Percentiles rank a stretch among this genome's conserved stretches.
phyloP scores from a whole-genome alignment of 1,139 yeast genomes.

The Geotrichum australiense region DNA sequence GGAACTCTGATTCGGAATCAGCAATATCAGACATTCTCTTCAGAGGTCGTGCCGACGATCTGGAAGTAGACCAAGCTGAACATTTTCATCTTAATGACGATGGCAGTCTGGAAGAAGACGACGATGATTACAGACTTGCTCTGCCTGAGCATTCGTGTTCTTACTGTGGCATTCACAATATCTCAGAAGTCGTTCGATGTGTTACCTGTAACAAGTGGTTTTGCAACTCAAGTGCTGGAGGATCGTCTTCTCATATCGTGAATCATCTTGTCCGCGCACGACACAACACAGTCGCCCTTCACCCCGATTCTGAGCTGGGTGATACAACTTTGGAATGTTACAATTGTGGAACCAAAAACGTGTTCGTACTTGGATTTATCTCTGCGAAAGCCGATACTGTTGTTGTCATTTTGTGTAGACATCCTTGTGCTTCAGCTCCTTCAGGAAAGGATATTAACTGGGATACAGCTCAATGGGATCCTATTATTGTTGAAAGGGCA shows the following conservation, averaged over 20 bases:
- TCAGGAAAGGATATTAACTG: slow-evolving; percentile 45
- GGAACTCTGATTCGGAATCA: slow-evolving; percentile 26
- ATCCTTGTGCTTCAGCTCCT: slow-evolving; percentile 74
- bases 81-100: slow-evolving; percentile 27
- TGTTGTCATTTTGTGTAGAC: slow-evolving; percentile 78
- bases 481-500: slow-evolving; percentile 72
- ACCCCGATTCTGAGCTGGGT: slow-evolving; percentile 76
- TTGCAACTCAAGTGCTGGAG: slow-evolving; percentile 66
- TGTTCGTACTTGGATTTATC: slow-evolving; percentile 78
- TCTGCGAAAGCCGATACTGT: slow-evolving; percentile 83
- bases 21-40: slow-evolving; percentile 28
- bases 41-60: slow-evolving; percentile 25
- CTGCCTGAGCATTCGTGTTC: slow-evolving; percentile 34
- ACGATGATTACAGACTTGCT: slow-evolving; percentile 16
- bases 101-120: slow-evolving; percentile 20
- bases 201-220: slow-evolving; percentile 80
- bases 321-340: slow-evolving; percentile 84
- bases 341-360: slow-evolving; percentile 78
- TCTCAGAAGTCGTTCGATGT: slow-evolving; percentile 68
- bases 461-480: slow-evolving; percentile 88
- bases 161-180: slow-evolving; percentile 71
- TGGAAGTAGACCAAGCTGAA: slow-evolving; percentile 15
- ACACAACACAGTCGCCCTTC: slow-evolving; percentile 67
- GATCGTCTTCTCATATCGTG: slow-evolving; percentile 73
- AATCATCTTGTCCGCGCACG: slow-evolving; percentile 78